Percentiles rank a stretch among this genome's conserved stretches.
Evolutionary conservation across 257 asterid genomes (phyloP).

Genomic region (Prunella vulgaris): DNA sequence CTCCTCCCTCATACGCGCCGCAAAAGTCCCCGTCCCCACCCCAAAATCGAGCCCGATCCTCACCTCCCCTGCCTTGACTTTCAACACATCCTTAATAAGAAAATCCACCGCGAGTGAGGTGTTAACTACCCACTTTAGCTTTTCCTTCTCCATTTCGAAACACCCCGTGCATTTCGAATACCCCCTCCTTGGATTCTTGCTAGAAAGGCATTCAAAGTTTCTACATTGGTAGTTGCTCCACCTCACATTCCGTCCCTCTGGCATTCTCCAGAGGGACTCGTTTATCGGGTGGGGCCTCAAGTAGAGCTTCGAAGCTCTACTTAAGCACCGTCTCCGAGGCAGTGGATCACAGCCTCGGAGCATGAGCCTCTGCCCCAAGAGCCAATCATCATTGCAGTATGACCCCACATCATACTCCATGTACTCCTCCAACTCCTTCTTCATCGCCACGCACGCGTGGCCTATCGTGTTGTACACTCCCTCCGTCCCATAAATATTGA

Average conservation of each 20-base stretch:
- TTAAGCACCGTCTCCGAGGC: constrained; percentile 75
- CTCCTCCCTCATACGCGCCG: constrained; percentile 81
- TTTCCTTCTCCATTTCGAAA: constrained; percentile 85
- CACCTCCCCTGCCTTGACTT: constrained; percentile 53
- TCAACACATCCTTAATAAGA: constrained; percentile 47
- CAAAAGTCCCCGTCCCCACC: constrained; percentile 80
- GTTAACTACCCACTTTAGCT: constrained; percentile 59
- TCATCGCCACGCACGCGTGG: constrained; percentile 67
- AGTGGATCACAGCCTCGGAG: constrained; percentile 77
- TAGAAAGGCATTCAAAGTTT: constrained; percentile 69
- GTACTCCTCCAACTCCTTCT: constrained; percentile 72
- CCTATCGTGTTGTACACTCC: constrained; percentile 70
- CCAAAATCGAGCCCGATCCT: constrained; percentile 76
- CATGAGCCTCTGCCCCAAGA: constrained; percentile 75
- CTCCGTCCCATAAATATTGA: constrained; percentile 61
- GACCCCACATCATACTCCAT: constrained; percentile 91
- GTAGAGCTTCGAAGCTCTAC: constrained; percentile 82
- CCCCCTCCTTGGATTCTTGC: constrained; percentile 72
- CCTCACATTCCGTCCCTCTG: constrained; percentile 83
- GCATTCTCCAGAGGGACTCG: constrained; percentile 78
- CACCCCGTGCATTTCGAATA: constrained; percentile 67
- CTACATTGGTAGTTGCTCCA: constrained; percentile 82
- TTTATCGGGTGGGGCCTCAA: constrained; percentile 68
- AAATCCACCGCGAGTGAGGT: constrained; percentile 42
- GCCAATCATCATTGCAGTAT: constrained; percentile 89